Conservation (phyloP, 2,329 filamentous ascomycete species). For the Aspergillus calidoustus region DNA sequence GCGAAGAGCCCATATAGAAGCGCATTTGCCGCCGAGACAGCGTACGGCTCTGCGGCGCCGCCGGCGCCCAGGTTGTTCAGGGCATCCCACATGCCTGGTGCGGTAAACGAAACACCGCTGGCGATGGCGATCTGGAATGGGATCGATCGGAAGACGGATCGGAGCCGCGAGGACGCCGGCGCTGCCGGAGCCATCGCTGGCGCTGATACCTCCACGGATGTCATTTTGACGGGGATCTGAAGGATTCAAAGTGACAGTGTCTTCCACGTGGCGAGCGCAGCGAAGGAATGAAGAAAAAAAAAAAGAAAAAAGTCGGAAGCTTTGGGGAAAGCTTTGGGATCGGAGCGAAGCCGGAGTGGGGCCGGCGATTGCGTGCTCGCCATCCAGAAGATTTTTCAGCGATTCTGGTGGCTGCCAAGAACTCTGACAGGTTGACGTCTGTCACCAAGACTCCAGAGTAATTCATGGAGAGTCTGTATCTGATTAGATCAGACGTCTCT, state of each 20-base stretch:
- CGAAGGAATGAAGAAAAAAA: not conserved
- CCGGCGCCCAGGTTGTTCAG: constrained; percentile 19
- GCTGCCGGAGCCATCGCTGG: too few species aligned
- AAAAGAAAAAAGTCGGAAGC: not conserved
- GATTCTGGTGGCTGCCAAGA: too few species aligned
- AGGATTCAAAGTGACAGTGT: too few species aligned
- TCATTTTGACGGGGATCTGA: too few species aligned
- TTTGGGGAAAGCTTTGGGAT: not conserved
- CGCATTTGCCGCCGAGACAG: constrained; percentile 17
- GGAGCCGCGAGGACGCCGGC: not conserved
- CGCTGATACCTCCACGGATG: too few species aligned
- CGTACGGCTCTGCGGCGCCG: constrained; percentile 20
- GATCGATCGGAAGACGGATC: constrained; percentile 13
- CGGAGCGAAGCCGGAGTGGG: too few species aligned
- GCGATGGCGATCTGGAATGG: constrained; percentile 22
- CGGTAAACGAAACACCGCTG: constrained; percentile 20
- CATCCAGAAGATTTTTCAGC: too few species aligned
- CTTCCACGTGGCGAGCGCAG: not conserved
- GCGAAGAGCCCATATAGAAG: constrained; percentile 17
- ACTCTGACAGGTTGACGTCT: too few species aligned
- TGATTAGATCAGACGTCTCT: not conserved
- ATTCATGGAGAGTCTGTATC: not conserved
- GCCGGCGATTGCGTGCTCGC: too few species aligned
- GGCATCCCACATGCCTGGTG: constrained; percentile 21
- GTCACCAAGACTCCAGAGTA: too few species aligned